Percentiles rank a stretch among this genome's conserved stretches.
Evolutionary conservation across 2,329 filamentous ascomycete genomes (phyloP).

Genomic region (Neonectria coccinea): DNA sequence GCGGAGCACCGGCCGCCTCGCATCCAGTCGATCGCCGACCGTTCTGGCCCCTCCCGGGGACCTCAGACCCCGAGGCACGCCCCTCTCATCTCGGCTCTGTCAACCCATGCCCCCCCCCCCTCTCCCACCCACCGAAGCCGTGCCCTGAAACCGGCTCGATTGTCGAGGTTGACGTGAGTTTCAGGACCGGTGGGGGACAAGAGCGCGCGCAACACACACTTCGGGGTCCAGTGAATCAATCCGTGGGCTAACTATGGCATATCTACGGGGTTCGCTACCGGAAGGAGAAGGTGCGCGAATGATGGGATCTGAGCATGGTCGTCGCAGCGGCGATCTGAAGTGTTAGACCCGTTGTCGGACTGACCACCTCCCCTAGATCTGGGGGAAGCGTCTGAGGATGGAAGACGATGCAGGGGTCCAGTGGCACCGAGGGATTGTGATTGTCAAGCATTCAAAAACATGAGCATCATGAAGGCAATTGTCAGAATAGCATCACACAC

Average conservation of each 20-base stretch:
- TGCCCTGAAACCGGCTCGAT: constrained; percentile 15
- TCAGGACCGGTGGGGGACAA: constrained; percentile 4
- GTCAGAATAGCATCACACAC: constrained; percentile 7
- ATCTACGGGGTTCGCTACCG: constrained; percentile 6
- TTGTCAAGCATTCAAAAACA: constrained; percentile 13
- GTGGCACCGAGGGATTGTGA: constrained; percentile 14
- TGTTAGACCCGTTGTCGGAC: neutral
- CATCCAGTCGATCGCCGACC: constrained; percentile 3
- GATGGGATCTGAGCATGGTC: constrained; percentile 2
- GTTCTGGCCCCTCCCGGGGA: neutral
- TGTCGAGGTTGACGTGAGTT: constrained; percentile 5
- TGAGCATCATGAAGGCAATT: constrained; percentile 1
- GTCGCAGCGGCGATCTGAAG: constrained; percentile 10
- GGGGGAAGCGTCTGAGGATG: constrained; percentile 6
- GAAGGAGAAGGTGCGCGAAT: constrained; percentile 1
- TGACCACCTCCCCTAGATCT: neutral
- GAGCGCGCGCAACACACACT: neutral
- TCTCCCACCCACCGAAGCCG: constrained; percentile 6
- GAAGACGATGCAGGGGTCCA: constrained; percentile 2
- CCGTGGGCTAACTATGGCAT: too few relatives aligned
- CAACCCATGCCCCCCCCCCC: constrained; percentile 2
- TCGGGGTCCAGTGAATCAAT: constrained; percentile 5
- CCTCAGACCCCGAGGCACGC: neutral
- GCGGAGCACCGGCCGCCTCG: constrained; percentile 12
- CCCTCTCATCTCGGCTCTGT: constrained; percentile 20